Evolutionary conservation across 305 asterid species (phyloP).

Genomic region (Fraxinus angustifolia): DNA sequence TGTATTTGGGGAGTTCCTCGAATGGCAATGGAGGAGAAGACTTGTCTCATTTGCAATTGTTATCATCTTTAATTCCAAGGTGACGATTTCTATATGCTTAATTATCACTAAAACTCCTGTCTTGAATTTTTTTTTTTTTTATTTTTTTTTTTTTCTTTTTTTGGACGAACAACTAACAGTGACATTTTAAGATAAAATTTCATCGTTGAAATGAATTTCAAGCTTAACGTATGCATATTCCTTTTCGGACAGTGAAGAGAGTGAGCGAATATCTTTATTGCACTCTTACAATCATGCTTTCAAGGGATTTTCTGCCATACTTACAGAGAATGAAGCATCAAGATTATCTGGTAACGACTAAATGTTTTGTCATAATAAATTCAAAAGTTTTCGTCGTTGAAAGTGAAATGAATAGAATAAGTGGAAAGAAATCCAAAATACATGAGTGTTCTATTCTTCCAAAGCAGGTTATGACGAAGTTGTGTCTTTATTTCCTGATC

Average conservation of each 20-base stretch:
- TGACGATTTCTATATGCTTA: conserved; percentile 1
- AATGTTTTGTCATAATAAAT: too few species aligned
- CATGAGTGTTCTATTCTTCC: not conserved
- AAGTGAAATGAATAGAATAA: not conserved
- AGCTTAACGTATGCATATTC: not conserved
- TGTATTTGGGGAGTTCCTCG: conserved; percentile 67
- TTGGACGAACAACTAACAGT: not conserved
- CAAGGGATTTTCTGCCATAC: conserved; percentile 68
- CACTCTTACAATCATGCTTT: conserved; percentile 57
- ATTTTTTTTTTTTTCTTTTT: too few species aligned
- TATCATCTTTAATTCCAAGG: conserved; percentile 64
- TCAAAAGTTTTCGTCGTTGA: not conserved
- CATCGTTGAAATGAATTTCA: not conserved
- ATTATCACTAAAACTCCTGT: not conserved
- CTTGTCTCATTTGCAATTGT: conserved; percentile 36
- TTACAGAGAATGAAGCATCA: conserved; percentile 60
- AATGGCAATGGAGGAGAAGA: conserved; percentile 23
- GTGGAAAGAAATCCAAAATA: not conserved
- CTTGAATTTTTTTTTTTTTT: not conserved
- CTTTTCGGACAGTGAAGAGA: conserved; percentile 42
- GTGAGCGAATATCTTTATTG: conserved; percentile 32
- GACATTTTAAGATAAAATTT: not conserved
- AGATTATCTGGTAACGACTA: conserved; percentile 39
- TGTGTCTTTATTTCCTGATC: conserved; percentile 66
- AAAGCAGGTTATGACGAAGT: conserved; percentile 50